Conservation (phyloP, 495 filamentous ascomycete genomes). For the Astrothelium macrocarpum region DNA sequence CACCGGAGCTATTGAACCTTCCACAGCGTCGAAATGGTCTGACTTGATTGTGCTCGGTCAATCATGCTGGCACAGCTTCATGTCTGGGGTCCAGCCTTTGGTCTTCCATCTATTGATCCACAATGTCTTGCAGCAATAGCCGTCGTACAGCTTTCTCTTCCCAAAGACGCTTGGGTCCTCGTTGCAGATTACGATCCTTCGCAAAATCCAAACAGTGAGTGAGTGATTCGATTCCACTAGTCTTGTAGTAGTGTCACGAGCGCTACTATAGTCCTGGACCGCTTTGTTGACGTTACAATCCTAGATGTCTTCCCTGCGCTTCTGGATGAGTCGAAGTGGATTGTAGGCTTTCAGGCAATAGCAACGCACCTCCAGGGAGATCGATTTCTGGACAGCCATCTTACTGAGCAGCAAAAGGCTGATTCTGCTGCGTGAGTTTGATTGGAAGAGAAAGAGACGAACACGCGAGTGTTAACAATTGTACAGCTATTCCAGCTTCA, state of each 20-base stretch:
- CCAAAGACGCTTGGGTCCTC: slow-evolving; percentile 55
- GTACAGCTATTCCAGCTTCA: slow-evolving; percentile 10
- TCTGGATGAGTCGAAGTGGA: slow-evolving; percentile 52
- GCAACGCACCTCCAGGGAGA: slow-evolving; percentile 49
- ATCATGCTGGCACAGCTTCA: slow-evolving; percentile 67
- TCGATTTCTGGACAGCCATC: slow-evolving; percentile 37
- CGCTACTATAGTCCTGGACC: not conserved
- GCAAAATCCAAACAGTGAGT: slow-evolving; percentile 66
- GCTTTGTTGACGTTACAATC: not conserved
- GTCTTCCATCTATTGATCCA: slow-evolving; percentile 78
- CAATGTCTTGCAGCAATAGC: slow-evolving; percentile 65
- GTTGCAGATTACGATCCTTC: slow-evolving; percentile 66
- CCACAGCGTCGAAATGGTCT: no score
- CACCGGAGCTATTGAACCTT: no score
- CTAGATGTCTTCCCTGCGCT: slow-evolving; percentile 69
- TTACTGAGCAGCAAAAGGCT: slow-evolving; percentile 38
- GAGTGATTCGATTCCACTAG: slow-evolving; percentile 11
- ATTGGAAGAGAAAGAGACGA: not conserved
- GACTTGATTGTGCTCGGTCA: not conserved
- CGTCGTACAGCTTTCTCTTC: slow-evolving; percentile 49
- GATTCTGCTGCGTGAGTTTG: slow-evolving; percentile 46
- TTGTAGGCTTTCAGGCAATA: slow-evolving; percentile 65
- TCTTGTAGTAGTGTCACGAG: not conserved
- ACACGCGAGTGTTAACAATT: not conserved
- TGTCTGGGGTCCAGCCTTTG: slow-evolving; percentile 84